Conservation (phyloP, 2,329 filamentous ascomycete species). For the Coniochaeta sp. region DNA sequence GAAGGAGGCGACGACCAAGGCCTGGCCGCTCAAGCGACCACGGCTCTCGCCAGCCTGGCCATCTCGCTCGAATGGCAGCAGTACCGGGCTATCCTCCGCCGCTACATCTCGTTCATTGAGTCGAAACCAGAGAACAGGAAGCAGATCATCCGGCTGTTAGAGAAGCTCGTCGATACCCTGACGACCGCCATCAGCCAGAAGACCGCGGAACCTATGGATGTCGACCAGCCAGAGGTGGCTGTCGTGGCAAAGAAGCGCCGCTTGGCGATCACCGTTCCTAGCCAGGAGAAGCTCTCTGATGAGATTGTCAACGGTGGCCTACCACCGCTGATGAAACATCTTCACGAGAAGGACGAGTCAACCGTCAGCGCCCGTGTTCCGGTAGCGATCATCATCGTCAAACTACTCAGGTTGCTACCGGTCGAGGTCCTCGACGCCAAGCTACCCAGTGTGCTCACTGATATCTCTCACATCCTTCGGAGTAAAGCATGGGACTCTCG, state of each 20-base stretch:
- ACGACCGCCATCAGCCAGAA: conserved; percentile 40
- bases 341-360: conserved; percentile 91
- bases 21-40: conserved; percentile 78
- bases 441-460: conserved; percentile 77
- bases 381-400: conserved; percentile 81
- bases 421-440: conserved; percentile 63
- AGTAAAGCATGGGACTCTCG: conserved; percentile 83
- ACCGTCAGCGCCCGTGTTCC: conserved; percentile 90
- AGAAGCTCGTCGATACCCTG: conserved; percentile 73
- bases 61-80: conserved; percentile 82
- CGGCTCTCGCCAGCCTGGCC: conserved; percentile 67
- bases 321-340: conserved; percentile 71
- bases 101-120: conserved; percentile 76
- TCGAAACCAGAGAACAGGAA: conserved; percentile 80
- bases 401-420: conserved; percentile 76
- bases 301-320: conserved; percentile 72
- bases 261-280: conserved; percentile 61
- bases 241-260: conserved; percentile 22
- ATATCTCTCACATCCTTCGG: conserved; percentile 86
- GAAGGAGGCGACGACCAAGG: conserved; percentile 74
- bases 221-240: conserved; percentile 24
- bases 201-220: conserved; percentile 33
- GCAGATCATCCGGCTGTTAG: conserved; percentile 74
- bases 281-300: conserved; percentile 56
- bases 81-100: conserved; percentile 75